These are phyloP conservation scores for Lentinula detonsa DNA, from an alignment of 768 basidiomycete species.

Conservation along the genomic window DNA sequence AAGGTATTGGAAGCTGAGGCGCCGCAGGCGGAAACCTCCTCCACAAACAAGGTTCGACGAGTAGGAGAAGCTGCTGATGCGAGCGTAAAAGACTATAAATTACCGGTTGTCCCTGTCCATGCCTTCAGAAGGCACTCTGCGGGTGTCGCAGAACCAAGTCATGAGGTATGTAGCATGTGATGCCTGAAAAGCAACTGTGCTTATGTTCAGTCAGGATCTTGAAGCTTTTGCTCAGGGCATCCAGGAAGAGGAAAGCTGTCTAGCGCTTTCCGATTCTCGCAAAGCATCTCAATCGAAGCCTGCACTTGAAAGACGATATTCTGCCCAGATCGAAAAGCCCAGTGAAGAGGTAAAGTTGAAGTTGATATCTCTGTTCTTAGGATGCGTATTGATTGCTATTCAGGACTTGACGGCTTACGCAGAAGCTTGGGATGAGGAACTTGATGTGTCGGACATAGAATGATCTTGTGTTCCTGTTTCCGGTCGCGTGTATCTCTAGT, in stretches of 20 bases:
- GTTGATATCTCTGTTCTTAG: background rate
- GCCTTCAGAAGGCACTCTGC: background rate
- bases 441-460: background rate
- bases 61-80: background rate
- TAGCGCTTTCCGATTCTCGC: background rate
- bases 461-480: background rate
- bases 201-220: background rate
- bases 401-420: constrained; percentile 4
- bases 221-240: background rate
- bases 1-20: background rate
- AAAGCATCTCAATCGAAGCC: background rate
- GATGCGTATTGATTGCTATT: background rate
- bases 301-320: background rate
- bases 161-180: background rate
- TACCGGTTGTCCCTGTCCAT: background rate
- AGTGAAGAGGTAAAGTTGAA: background rate
- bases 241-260: background rate
- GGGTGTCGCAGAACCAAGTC: background rate
- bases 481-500: background rate
- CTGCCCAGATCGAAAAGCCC: background rate
- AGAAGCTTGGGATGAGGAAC: constrained; percentile 3
- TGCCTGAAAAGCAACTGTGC: background rate
- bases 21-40: background rate
- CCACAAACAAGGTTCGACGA: background rate
- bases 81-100: background rate